Base-by-base conservation (phyloP, 192 early-diverging fungal species). In the Coemansia sp. region DNA sequence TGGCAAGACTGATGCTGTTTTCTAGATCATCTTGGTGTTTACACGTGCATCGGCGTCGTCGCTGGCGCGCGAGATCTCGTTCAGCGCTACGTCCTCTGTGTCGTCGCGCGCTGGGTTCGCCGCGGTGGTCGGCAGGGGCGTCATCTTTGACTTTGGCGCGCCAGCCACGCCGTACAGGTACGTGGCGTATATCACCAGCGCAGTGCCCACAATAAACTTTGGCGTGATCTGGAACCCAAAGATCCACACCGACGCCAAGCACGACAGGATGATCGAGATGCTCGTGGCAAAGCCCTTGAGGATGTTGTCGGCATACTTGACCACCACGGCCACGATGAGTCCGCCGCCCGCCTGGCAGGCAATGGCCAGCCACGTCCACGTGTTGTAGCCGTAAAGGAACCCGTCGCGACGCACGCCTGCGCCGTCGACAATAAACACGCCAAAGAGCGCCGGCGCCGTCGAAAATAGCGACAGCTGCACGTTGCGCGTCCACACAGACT, bases 231-330 rank as follows among this genome's bases (percentile, higher is more conserved):
- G 58, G 55, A 92, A 92, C 46, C 83, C 83, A 75, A 99, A 99
- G 11, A 94, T 55, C 49, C 81, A 88, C 13, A 93, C 80, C 38
- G 90, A 93, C 1, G 85, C 84, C 46, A 93, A 51, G 32, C 81
- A 88, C 7, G 91, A 94, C 32, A 99, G 78, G 30, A 99, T 86
- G 47, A 99, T 97, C 29, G 93, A 91, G 44, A 99, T 85, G 46
- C 88, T 91, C 5, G 95, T 97, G 8, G 96, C 93, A 79, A 99
- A 99, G n/a, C 96, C 93, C 63, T 99, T 99, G 29, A 99, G 77
- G 50, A 99, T 97, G 56, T 97, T 99, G 60, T 99, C 95, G 0
- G 96, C 94, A 65, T 93, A 97, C 76, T 97, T 95, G 33, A 99
- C 94, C 3, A 99, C 94, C 1, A 99, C 57, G 0, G 96, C 93